Conservation (phyloP, 2,329 filamentous ascomycete genomes). For the Aspergillus transmontanensis region DNA sequence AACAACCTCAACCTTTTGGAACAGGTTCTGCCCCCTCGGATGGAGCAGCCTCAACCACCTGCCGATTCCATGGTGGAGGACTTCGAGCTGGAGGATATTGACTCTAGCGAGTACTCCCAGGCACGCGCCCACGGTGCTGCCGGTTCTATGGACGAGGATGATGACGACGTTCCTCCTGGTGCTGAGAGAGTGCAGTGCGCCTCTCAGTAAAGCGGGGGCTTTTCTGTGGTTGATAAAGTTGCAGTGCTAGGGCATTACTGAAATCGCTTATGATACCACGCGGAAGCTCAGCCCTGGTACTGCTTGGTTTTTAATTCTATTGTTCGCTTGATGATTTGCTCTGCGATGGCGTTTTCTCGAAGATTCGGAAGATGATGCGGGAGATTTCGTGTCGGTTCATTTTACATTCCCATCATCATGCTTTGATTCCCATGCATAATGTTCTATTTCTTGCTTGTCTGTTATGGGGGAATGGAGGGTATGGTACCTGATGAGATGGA, state of each 20-base stretch:
- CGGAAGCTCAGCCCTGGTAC: conserved; percentile 26
- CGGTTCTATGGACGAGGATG: conserved; percentile 70
- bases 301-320: conserved; percentile 25
- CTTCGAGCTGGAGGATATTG: conserved; percentile 82
- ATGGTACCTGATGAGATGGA: conserved; percentile 20
- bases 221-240: conserved; percentile 19
- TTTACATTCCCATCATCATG: conserved; percentile 18
- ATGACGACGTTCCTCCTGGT: conserved; percentile 55
- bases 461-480: conserved; percentile 16
- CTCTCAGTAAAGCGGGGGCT: conserved; percentile 47
- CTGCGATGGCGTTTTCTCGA: conserved; percentile 40
- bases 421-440: conserved; percentile 25
- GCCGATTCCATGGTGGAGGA: conserved; percentile 88
- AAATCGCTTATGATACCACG: conserved; percentile 43
- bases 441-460: conserved; percentile 21
- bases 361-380: conserved; percentile 33
- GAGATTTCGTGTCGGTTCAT: conserved; percentile 23
- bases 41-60: conserved; percentile 68
- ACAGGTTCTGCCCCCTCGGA: conserved; percentile 75
- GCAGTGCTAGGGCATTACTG: conserved; percentile 30
- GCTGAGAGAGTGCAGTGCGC: conserved; percentile 56
- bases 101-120: conserved; percentile 65
- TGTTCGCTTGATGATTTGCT: conserved; percentile 29
- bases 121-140: conserved; percentile 70
- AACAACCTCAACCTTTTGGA: conserved; percentile 78